These are phyloP conservation scores for Begonia masoniana DNA, from an alignment of 306 rosid species.

Conservation along the genomic window DNA sequence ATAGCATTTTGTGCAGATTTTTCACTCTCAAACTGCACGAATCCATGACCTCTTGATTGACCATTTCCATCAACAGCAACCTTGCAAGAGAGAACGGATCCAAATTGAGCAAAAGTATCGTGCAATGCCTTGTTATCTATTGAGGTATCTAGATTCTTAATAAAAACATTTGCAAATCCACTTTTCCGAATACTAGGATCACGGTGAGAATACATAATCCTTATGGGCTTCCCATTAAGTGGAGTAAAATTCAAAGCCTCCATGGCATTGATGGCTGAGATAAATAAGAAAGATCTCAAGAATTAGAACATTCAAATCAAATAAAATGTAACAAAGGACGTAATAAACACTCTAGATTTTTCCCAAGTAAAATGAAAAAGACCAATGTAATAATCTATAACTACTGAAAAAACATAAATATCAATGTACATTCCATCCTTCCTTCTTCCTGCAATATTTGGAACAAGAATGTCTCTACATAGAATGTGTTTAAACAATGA, in stretches of 20 bases:
- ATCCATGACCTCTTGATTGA: constrained; percentile 69
- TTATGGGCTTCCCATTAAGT: constrained; percentile 62
- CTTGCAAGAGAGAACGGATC: constrained; percentile 73
- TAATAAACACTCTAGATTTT: too few relatives aligned
- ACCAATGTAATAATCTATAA: too few relatives aligned
- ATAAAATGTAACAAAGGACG: not conserved
- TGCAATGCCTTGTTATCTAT: constrained; percentile 74
- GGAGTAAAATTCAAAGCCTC: constrained; percentile 48
- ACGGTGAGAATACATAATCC: constrained; percentile 75
- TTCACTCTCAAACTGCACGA: constrained; percentile 66
- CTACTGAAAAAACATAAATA: too few relatives aligned
- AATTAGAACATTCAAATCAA: not conserved
- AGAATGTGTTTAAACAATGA: too few relatives aligned
- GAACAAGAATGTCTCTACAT: too few relatives aligned
- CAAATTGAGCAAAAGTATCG: constrained; percentile 69
- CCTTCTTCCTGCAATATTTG: too few relatives aligned
- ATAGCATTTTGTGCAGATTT: constrained; percentile 58
- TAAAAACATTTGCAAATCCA: constrained; percentile 66
- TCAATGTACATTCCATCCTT: too few relatives aligned
- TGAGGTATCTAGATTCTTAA: constrained; percentile 56
- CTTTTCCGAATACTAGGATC: constrained; percentile 78
- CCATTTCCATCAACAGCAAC: constrained; percentile 57
- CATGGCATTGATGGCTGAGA: constrained; percentile 52
- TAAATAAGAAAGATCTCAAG: not conserved
- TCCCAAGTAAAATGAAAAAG: too few relatives aligned